Conservation (phyloP, 106 monocot genomes). For the Posidonia australis region DNA sequence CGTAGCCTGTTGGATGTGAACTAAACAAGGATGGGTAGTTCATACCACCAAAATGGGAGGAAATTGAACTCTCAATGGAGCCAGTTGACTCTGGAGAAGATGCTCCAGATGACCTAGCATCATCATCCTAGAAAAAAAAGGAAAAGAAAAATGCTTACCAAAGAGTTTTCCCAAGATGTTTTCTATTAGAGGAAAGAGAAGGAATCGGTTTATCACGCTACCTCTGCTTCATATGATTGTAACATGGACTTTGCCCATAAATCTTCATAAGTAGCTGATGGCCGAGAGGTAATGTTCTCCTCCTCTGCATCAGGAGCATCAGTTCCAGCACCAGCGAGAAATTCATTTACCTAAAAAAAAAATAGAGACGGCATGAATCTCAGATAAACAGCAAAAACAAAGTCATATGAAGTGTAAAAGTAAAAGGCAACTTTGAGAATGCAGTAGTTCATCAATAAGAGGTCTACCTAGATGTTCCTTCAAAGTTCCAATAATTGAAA, state of each 20-base stretch:
- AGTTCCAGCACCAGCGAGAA: constrained; percentile 95
- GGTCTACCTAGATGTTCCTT: too few species aligned
- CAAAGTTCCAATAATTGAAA: too few species aligned
- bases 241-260: constrained; percentile 96
- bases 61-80: constrained; percentile 87
- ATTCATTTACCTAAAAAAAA: constrained; percentile 82
- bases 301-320: constrained; percentile 98
- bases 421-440: too few species aligned
- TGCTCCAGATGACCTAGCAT: constrained; percentile 75
- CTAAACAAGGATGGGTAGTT: constrained; percentile 96
- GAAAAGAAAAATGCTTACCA: neutral
- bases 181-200: neutral
- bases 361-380: neutral
- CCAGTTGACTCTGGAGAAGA: constrained; percentile 94
- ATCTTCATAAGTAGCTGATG: constrained; percentile 73
- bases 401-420: too few species aligned
- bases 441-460: too few species aligned
- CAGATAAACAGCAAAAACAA: neutral
- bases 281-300: constrained; percentile 65
- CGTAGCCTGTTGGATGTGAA: constrained; percentile 76
- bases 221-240: constrained; percentile 81
- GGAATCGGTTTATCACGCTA: constrained; percentile 7
- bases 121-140: constrained; percentile 67
- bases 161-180: neutral
- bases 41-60: constrained; percentile 94